Conservation (phyloP, 2,329 filamentous ascomycete genomes). For the Verticillium longisporum region DNA sequence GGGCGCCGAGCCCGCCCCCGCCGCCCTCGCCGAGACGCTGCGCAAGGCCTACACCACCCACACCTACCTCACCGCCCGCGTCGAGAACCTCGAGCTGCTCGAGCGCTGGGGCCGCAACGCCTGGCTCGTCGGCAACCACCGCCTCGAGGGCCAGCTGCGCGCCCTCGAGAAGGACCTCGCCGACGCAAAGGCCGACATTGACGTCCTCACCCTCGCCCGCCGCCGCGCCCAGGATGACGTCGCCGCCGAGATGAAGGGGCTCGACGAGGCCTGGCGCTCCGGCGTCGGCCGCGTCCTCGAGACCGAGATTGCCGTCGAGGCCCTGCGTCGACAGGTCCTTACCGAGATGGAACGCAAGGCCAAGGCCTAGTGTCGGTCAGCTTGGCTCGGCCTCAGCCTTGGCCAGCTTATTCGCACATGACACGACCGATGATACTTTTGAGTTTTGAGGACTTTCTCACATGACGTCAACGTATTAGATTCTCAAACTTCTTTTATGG, state of each 20-base stretch:
- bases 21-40: conserved; percentile 57
- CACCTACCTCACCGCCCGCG: conserved; percentile 45
- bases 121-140: conserved; percentile 81
- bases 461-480: no score
- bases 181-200: conserved; percentile 59
- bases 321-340: conserved; percentile 59
- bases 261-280: conserved; percentile 74
- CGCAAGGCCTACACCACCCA: conserved; percentile 42
- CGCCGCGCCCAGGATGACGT: conserved; percentile 64
- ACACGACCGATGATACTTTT: no score
- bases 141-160: conserved; percentile 66
- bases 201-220: conserved; percentile 65
- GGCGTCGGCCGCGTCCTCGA: conserved; percentile 77
- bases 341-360: conserved; percentile 41
- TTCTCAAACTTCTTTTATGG: no score
- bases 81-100: conserved; percentile 60
- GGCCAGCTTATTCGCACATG: no score
- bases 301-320: conserved; percentile 78
- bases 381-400: no score
- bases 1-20: conserved; percentile 34
- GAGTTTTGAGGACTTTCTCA: no score
- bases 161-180: conserved; percentile 69
- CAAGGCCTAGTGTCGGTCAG: neutral
- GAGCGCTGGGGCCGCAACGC: conserved; percentile 81
- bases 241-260: conserved; percentile 61